Percentiles rank a stretch among this genome's conserved stretches.
Evolutionary conservation across 805 yeast genomes (phyloP).

Genomic region (Candida corydali): DNA sequence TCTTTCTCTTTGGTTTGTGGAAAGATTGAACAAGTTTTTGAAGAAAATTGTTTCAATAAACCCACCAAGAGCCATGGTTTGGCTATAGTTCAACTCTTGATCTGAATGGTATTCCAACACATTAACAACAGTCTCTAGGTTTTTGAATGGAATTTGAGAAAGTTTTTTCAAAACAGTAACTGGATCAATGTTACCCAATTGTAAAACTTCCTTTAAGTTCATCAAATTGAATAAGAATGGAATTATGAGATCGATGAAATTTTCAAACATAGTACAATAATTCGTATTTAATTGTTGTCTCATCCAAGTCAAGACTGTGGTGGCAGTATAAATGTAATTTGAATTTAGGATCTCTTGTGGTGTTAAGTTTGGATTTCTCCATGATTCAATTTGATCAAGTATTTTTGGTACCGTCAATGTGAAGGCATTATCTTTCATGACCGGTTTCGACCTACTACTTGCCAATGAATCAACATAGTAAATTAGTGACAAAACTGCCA

Average conservation of each 20-base stretch:
- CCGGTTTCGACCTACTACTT: conserved; percentile 36
- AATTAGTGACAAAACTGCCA: conserved; percentile 44
- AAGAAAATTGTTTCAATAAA: conserved; percentile 70
- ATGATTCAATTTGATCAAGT: conserved; percentile 42
- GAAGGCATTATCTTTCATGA: conserved; percentile 17
- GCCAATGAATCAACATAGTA: conserved; percentile 40
- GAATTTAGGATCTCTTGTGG: conserved; percentile 59
- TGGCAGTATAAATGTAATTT: conserved; percentile 57
- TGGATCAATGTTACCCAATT: conserved; percentile 59
- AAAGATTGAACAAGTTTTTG: conserved; percentile 57
- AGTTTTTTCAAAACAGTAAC: conserved; percentile 39
- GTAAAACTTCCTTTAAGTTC: conserved; percentile 75
- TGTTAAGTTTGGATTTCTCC: conserved; percentile 36
- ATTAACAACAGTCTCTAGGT: conserved; percentile 22
- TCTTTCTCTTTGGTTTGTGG: conserved; percentile 39
- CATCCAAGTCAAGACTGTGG: conserved; percentile 63
- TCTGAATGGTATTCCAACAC: conserved; percentile 37
- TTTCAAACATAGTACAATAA: conserved; percentile 48
- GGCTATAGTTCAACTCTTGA: conserved; percentile 37
- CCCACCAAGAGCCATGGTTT: conserved; percentile 60
- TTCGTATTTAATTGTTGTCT: conserved; percentile 51
- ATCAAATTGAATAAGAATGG: conserved; percentile 68
- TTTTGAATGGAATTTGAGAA: conserved; percentile 37
- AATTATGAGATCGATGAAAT: conserved; percentile 49
- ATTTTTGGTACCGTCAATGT: conserved; percentile 37